These are phyloP conservation scores for Ceratobasidium sp. DNA, from an alignment of 1,284 basidiomycete genomes.

Conservation along the genomic window DNA sequence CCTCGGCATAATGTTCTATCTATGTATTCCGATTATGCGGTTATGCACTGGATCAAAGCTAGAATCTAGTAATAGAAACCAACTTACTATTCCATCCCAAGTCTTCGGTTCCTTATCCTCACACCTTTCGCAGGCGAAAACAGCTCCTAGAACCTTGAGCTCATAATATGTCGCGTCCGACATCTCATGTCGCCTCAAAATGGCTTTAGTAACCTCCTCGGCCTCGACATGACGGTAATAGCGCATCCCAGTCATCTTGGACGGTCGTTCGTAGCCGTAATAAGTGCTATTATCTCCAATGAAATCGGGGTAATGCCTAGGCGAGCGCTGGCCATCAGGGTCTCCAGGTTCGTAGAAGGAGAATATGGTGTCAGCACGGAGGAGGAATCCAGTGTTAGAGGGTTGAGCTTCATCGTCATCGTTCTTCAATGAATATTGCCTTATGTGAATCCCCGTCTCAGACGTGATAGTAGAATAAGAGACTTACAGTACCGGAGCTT, in stretches of 20 bases:
- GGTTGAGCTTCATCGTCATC: neutral
- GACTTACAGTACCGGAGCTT: neutral
- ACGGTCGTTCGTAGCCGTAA: neutral
- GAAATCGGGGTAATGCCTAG: conserved; percentile 1
- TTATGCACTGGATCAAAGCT: neutral
- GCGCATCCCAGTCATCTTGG: neutral
- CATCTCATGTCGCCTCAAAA: neutral
- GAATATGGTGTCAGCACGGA: conserved; percentile 22
- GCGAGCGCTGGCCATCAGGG: neutral
- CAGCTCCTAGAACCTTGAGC: neutral
- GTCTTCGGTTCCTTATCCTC: neutral
- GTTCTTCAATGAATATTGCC: too few species aligned
- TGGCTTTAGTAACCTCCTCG: neutral
- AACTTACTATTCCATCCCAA: conserved; percentile 8
- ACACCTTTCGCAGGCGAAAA: neutral
- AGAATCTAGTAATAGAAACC: neutral
- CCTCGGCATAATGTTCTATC: neutral
- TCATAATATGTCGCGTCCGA: conserved; percentile 1
- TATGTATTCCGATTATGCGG: neutral
- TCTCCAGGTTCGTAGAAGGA: neutral
- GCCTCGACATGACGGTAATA: conserved; percentile 12
- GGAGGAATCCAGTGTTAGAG: neutral
- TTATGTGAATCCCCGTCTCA: too few species aligned
- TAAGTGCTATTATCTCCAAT: neutral
- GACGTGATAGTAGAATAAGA: too few species aligned